Base-by-base conservation (phyloP, 2,329 filamentous ascomycete species). In the Epichloe glyceriae region DNA sequence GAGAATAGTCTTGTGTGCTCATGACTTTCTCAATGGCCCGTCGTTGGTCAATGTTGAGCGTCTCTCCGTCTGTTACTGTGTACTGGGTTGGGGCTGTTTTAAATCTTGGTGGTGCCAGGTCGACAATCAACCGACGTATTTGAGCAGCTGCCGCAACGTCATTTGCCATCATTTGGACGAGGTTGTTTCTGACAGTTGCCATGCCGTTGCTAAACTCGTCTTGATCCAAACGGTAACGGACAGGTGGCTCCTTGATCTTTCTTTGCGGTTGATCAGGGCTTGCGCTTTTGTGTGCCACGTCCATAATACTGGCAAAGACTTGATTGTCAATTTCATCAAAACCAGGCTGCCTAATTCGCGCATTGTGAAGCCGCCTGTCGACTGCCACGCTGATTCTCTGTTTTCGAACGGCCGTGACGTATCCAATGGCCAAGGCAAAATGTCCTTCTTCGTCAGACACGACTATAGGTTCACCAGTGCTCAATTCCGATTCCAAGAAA, bases 121-220 rank as follows among this genome's bases (percentile, higher is more conserved):
- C 88, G 8, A 97, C 82, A 40, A 97, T 85, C 38, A 97, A 73
- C 20, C 81, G 78, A 51, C 90, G 82, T 37, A 94, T 80, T 60
- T 89, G 76, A 45, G 76, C 74, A 19, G 87, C 82, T 46, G 83
- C 83, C 58, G 81, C 83, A 1, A 84, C 73, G 42, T 81, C 80
- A 57, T 89, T 82, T 40, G 87, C 80, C 90, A 98, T 97, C 60
- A 95, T 79, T 57, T 90, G 87, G 34, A 97, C 80, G 1, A 98
- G 76, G 58, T 97, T 98, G 67, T 95, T 96, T 49, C 93, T 83
- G 44, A 95, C 87, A 33, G 86, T 85, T 3, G 93, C 89, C 88
- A 98, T 95, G 52, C 93, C 93, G 60, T 95, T 97, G 68, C 88
- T 95, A 67, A 98, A 98, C 62, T 98, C 93, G 60, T 98, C 93